phyloP scores from a whole-genome alignment of 257 asterid genomes.

The Solanum ossicruentum region DNA sequence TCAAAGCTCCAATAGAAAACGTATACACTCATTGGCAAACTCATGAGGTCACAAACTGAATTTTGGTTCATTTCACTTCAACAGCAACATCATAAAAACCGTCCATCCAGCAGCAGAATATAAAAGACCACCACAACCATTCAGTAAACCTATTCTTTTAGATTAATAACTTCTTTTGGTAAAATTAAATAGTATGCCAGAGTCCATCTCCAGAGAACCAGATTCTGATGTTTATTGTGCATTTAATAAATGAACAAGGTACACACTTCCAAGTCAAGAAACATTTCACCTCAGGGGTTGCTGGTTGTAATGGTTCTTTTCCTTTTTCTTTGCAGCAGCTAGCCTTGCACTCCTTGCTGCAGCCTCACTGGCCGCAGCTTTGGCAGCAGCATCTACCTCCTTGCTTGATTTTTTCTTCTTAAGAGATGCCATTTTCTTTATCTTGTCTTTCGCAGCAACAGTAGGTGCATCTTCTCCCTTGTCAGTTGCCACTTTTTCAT shows the following conservation, averaged over 20 bases:
- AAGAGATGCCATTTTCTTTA: conserved; percentile 60
- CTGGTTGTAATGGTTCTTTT: conserved; percentile 91
- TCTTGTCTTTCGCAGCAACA: conserved; percentile 57
- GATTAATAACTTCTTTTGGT: neutral
- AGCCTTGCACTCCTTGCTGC: conserved; percentile 85
- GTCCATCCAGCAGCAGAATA: neutral
- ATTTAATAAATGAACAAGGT: neutral
- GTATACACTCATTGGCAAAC: neutral
- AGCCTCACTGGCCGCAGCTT: conserved; percentile 83
- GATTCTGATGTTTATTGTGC: conserved; percentile 1
- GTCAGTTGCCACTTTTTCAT: conserved; percentile 24
- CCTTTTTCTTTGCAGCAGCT: conserved; percentile 93
- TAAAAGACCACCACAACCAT: neutral
- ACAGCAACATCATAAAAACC: neutral
- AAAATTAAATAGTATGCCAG: neutral
- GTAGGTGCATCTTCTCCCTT: conserved; percentile 41
- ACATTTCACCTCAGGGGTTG: conserved; percentile 63
- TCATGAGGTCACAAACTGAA: neutral
- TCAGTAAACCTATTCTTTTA: neutral
- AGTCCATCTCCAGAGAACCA: neutral
- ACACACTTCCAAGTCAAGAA: neutral
- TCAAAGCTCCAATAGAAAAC: neutral
- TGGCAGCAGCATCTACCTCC: conserved; percentile 80
- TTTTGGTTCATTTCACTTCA: neutral
- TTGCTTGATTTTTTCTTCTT: conserved; percentile 84